Conservation (phyloP, 1,284 basidiomycete species). For the Leccinum fallax region DNA sequence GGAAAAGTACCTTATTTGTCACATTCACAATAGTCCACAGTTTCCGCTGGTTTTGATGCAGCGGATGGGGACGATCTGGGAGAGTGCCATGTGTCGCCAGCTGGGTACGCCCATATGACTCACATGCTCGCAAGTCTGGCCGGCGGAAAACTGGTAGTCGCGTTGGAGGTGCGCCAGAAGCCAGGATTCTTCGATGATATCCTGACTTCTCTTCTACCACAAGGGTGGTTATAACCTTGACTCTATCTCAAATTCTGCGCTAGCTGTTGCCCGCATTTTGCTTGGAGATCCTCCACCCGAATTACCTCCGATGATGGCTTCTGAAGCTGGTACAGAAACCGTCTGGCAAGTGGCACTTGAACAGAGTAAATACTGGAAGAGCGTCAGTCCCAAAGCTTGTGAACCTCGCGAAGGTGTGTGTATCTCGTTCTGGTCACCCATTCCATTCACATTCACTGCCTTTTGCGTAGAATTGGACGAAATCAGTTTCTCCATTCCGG, state of each 20-base stretch:
- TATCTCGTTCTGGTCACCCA: neutral
- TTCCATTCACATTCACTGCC: constrained; percentile 4
- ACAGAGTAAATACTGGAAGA: constrained; percentile 92
- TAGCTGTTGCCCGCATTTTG: constrained; percentile 84
- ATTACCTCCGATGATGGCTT: constrained; percentile 70
- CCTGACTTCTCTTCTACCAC: constrained; percentile 9
- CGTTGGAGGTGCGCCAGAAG: constrained; percentile 73
- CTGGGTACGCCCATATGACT: constrained; percentile 99
- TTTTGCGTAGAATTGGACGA: constrained; percentile 52
- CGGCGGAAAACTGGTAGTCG: constrained; percentile 87
- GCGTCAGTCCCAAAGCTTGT: constrained; percentile 73
- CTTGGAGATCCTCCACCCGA: constrained; percentile 85
- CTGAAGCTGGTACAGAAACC: constrained; percentile 81
- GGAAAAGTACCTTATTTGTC: neutral
- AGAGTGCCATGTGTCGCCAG: constrained; percentile 86
- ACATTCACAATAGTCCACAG: constrained; percentile 43
- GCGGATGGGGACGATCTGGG: constrained; percentile 93
- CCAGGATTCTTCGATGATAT: constrained; percentile 2
- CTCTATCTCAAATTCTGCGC: constrained; percentile 83
- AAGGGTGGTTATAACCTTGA: constrained; percentile 97
- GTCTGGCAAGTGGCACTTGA: constrained; percentile 84
- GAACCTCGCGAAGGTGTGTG: constrained; percentile 75
- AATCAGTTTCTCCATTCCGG: constrained; percentile 66
- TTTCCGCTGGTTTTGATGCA: constrained; percentile 98
- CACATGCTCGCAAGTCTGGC: constrained; percentile 93